Evolutionary conservation across 768 basidiomycete species (phyloP), one percentile per base, ranked within the genome.

Genomic region (Pholiota microspora): DNA sequence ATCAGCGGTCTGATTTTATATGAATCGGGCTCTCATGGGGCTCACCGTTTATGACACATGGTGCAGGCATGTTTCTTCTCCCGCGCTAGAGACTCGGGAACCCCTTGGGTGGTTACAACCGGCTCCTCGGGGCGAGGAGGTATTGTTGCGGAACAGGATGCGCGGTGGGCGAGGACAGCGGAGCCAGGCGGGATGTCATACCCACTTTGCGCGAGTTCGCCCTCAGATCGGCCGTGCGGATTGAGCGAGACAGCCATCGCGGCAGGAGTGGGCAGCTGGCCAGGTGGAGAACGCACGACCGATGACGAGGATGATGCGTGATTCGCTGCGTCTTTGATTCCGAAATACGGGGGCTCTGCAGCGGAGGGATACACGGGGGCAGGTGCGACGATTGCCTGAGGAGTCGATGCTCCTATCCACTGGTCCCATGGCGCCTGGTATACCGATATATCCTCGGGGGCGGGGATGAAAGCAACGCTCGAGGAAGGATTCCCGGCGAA

Each of bases 41-140:
- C 75, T 66, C 77, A 89, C 68, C 84, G 77, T 73, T 91, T 90
- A 73, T 90, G 86, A 74, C 89, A 92, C 88, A 92, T 89, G 66
- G 84, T 82, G 61, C 89, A 91, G 25, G 75, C 80, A 69, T 91
- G 88, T 73, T 83, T 83, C 77, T 84, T 85, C 78, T 86, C 84
- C 69, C 84, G 80, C 63, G 75, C 73, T 53, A 73, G 64, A 45
- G 61, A 65, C 53, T 73, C 76, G 59, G 66, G 52, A 48, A 53
- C 54, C 54, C 53, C 56, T 57, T 59, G 64, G 29, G 51, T 56
- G 42, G 59, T 56, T 54, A 59, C 55, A 54, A 53, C 51, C 54
- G 61, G 60, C 51, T 65, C 65, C 57, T 57, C 59, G 51, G 64
- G 54, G 51, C 57, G 61, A 56, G 53, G 58, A 50, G 62, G 47